Percentiles rank a stretch among this genome's conserved stretches.
phyloP scores from a whole-genome alignment of 495 filamentous ascomycete genomes.

The Geopyxis carbonaria region DNA sequence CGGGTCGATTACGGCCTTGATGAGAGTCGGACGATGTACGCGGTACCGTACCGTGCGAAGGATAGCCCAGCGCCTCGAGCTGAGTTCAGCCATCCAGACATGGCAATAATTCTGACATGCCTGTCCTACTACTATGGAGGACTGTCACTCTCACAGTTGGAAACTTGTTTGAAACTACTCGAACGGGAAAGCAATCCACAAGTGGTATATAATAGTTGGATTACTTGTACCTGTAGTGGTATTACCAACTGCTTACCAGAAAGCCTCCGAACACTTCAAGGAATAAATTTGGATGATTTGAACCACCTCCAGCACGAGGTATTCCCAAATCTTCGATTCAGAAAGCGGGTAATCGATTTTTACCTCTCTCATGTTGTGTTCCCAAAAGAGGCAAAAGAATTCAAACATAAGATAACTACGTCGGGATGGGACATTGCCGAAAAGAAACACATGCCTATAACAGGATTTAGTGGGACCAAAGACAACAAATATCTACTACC shows the following conservation, averaged over 20 bases:
- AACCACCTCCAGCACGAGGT: constrained; percentile 26
- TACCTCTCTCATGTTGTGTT: constrained; percentile 48
- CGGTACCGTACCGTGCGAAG: constrained; percentile 59
- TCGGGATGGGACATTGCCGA: constrained; percentile 54
- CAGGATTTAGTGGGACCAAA: constrained; percentile 60
- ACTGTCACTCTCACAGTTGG: constrained; percentile 37
- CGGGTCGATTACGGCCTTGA: constrained; percentile 50
- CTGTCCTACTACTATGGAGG: constrained; percentile 54
- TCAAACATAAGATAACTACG: constrained; percentile 45
- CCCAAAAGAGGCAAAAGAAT: constrained; percentile 45
- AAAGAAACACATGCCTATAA: constrained; percentile 33
- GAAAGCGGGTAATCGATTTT: constrained; percentile 42
- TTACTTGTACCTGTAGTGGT: too few species aligned
- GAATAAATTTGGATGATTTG: constrained; percentile 44
- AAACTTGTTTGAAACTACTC: constrained; percentile 33
- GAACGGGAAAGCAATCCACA: constrained; percentile 38
- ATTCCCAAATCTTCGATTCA: constrained; percentile 37
- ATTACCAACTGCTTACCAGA: constrained; percentile 26
- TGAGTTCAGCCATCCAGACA: constrained; percentile 62
- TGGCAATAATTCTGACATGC: constrained; percentile 47
- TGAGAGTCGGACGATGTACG: constrained; percentile 35
- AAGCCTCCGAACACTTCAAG: constrained; percentile 30
- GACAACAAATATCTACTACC: constrained; percentile 44
- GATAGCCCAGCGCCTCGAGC: constrained; percentile 44
- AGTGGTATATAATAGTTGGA: constrained; percentile 40